Conservation (phyloP, 169 alveolate genomes). For the Babesia bigemina region DNA sequence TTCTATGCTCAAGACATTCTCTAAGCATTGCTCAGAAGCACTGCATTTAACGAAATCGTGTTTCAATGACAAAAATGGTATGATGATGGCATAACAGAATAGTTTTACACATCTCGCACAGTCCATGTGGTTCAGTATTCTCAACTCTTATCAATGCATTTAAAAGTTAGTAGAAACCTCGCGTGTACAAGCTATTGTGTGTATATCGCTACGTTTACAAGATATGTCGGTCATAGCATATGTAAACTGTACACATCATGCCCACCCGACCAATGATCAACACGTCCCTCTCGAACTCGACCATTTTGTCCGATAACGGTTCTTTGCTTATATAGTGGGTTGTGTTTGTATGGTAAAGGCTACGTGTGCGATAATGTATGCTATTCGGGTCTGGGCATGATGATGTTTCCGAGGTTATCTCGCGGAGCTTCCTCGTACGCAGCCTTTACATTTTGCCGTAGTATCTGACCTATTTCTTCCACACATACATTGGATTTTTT, state of each 20-base stretch:
- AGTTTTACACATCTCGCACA: background rate
- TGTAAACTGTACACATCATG: too few relatives aligned
- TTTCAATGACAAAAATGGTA: background rate
- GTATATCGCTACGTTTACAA: too few relatives aligned
- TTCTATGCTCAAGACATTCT: background rate
- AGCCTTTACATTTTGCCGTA: conserved; percentile 15
- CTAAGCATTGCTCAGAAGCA: background rate
- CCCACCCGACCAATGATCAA: too few relatives aligned
- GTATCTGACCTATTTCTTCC: conserved; percentile 15
- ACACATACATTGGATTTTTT: conserved; percentile 2
- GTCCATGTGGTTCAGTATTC: background rate
- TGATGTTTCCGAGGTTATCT: conserved; percentile 19
- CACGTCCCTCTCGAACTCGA: too few relatives aligned
- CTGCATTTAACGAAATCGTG: background rate
- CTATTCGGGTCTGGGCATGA: conserved; percentile 4
- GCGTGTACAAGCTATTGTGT: too few relatives aligned
- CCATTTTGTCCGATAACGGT: too few relatives aligned
- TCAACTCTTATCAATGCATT: background rate
- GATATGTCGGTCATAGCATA: too few relatives aligned
- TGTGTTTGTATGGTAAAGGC: too few relatives aligned
- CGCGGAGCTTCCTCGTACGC: conserved; percentile 56
- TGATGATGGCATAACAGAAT: background rate
- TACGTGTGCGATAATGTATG: too few relatives aligned
- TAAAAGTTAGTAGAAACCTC: too few relatives aligned
- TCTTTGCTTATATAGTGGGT: too few relatives aligned